phyloP scores from a whole-genome alignment of 192 early-diverging fungal genomes.

The Coemansia sp. region DNA sequence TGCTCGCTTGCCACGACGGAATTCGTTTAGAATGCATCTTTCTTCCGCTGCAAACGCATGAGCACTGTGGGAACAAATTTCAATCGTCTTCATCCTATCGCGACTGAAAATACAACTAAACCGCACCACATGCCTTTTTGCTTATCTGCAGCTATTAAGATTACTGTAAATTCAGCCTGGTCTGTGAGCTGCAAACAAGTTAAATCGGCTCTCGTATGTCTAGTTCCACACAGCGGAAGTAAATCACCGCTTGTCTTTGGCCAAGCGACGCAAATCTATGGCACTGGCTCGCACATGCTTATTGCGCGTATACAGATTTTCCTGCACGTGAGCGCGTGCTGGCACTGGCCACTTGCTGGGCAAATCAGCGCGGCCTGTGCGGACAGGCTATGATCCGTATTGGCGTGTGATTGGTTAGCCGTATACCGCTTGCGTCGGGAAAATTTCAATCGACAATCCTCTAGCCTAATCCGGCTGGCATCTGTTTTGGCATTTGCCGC shows the following conservation, averaged over 20 bases:
- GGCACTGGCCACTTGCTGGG: neutral
- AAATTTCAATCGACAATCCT: no score
- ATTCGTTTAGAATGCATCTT: neutral
- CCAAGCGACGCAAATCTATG: neutral
- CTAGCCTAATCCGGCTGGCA: no score
- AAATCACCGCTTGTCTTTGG: neutral
- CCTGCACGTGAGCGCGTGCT: neutral
- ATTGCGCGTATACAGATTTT: neutral
- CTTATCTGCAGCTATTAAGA: neutral
- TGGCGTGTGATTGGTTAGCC: neutral
- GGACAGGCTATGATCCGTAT: neutral
- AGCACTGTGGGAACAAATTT: neutral
- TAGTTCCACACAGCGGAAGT: neutral
- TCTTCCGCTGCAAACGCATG: neutral
- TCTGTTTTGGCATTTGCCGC: no score
- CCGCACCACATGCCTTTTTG: neutral
- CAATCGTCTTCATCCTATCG: neutral
- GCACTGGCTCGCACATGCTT: neutral
- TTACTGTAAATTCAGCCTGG: neutral
- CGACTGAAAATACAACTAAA: neutral
- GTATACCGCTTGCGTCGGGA: no score
- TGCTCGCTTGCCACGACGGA: neutral
- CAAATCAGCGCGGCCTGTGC: constrained; percentile 1
- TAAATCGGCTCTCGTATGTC: neutral
- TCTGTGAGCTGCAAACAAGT: neutral